Conservation (phyloP, 2,329 filamentous ascomycete genomes). For the Daldinia sp. region DNA sequence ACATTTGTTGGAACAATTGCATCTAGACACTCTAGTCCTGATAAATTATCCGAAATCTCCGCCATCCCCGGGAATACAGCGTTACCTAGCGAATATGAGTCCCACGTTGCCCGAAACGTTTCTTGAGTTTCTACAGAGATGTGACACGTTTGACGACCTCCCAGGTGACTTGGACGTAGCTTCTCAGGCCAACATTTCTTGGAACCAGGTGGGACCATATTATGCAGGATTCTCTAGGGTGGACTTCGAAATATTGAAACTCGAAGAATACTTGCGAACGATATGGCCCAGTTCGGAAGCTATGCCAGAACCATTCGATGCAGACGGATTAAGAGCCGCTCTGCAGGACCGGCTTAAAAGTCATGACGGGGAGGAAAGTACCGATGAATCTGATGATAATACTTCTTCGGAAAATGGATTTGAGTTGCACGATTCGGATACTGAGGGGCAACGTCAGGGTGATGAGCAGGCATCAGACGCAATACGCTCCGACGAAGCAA, state of each 20-base stretch:
- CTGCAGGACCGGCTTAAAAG: neutral
- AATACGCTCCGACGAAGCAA: neutral
- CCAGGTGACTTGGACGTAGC: neutral
- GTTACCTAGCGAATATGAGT: conserved; percentile 1
- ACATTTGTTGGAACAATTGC: neutral
- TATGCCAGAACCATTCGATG: conserved; percentile 24
- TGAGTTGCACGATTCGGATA: neutral
- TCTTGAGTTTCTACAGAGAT: neutral
- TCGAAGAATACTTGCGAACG: conserved; percentile 18
- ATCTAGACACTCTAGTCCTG: neutral
- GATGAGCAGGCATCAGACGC: neutral
- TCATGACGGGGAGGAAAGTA: neutral
- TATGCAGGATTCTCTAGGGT: neutral
- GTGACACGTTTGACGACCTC: conserved; percentile 1
- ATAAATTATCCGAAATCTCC: neutral
- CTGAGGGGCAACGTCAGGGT: neutral
- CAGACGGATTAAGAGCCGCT: conserved; percentile 9
- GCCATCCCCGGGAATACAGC: neutral
- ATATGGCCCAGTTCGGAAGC: conserved; percentile 25
- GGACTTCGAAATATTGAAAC: neutral
- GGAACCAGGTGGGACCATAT: neutral
- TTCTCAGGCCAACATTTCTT: neutral
- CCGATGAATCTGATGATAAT: neutral
- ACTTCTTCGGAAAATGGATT: neutral
- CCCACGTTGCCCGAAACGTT: neutral